These are phyloP conservation scores for Vickermania ingenoplastis DNA, from an alignment of 208 protist species.

Conservation along the genomic window DNA sequence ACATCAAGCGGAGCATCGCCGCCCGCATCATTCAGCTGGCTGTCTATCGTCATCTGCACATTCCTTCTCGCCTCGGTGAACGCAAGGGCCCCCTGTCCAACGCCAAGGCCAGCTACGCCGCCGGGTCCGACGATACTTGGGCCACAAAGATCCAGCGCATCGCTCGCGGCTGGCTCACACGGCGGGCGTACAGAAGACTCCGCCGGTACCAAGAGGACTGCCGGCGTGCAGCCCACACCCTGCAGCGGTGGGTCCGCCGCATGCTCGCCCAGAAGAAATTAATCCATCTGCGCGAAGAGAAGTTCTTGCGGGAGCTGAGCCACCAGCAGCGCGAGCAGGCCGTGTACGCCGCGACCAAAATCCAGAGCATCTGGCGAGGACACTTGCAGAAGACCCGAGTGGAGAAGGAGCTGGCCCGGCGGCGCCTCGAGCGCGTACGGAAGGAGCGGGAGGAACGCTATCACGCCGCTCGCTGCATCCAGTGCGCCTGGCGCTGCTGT, in stretches of 20 bases:
- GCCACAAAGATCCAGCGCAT: slow-evolving; percentile 51
- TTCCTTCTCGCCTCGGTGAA: neutral
- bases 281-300: slow-evolving; percentile 8
- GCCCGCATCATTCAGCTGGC: slow-evolving; percentile 48
- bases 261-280: slow-evolving; percentile 17
- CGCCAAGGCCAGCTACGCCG: slow-evolving; percentile 3
- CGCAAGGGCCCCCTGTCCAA: neutral
- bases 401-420: slow-evolving; percentile 11
- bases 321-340: slow-evolving; percentile 20
- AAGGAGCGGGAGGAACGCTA: slow-evolving; percentile 9
- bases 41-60: slow-evolving; percentile 14
- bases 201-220: slow-evolving; percentile 24
- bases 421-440: slow-evolving; percentile 5
- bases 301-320: slow-evolving; percentile 8
- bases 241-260: slow-evolving; percentile 54
- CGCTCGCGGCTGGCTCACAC: slow-evolving; percentile 60
- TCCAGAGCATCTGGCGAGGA: slow-evolving; percentile 59
- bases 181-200: slow-evolving; percentile 11
- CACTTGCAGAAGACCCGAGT: slow-evolving; percentile 14
- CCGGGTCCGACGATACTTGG: slow-evolving; percentile 24
- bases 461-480: slow-evolving; percentile 21
- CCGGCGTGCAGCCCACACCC: slow-evolving; percentile 14
- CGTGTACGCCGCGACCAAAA: slow-evolving; percentile 33
- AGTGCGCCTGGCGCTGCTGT: slow-evolving; percentile 24
- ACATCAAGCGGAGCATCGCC: slow-evolving; percentile 32